A percentile compares a stretch with the other conserved stretches of the same genome.
phyloP scores from a whole-genome alignment of 305 asterid species.

The Coffea humblotiana region DNA sequence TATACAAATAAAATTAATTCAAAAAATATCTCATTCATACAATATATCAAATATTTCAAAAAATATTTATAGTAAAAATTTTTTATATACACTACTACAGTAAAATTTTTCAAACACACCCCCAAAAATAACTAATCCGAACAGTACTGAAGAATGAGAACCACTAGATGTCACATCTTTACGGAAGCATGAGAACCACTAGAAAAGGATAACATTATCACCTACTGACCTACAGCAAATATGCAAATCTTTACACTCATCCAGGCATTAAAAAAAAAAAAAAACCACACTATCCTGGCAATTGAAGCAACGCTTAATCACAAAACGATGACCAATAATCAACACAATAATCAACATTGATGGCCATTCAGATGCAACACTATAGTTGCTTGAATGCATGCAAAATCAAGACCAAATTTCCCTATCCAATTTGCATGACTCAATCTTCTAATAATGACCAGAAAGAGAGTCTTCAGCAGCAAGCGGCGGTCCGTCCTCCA shows the following conservation, averaged over 20 bases:
- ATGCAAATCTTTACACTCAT: background rate
- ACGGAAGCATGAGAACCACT: slow-evolving; percentile 8
- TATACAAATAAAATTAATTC: too few relatives aligned
- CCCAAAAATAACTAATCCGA: too few relatives aligned
- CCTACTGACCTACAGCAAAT: background rate
- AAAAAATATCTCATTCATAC: too few relatives aligned
- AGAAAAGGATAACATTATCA: slow-evolving; percentile 18
- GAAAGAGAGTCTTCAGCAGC: slow-evolving; percentile 21
- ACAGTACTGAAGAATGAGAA: too few relatives aligned
- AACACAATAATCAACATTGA: background rate
- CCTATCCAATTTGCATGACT: slow-evolving; percentile 40
- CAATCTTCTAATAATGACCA: slow-evolving; percentile 42
- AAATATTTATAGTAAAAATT: too few relatives aligned
- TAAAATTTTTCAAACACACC: too few relatives aligned
- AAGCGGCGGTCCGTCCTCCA: slow-evolving; percentile 4
- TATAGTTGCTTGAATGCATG: background rate
- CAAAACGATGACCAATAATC: background rate
- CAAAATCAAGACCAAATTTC: slow-evolving; percentile 10
- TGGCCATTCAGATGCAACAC: slow-evolving; percentile 4
- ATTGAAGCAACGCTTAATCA: too few relatives aligned
- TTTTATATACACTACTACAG: too few relatives aligned
- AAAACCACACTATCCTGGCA: too few relatives aligned
- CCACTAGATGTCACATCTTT: too few relatives aligned
- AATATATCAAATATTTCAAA: too few relatives aligned
- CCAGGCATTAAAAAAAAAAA: too few relatives aligned